Conservation (phyloP, 495 filamentous ascomycete genomes). For the Neurospora tetraspora region DNA sequence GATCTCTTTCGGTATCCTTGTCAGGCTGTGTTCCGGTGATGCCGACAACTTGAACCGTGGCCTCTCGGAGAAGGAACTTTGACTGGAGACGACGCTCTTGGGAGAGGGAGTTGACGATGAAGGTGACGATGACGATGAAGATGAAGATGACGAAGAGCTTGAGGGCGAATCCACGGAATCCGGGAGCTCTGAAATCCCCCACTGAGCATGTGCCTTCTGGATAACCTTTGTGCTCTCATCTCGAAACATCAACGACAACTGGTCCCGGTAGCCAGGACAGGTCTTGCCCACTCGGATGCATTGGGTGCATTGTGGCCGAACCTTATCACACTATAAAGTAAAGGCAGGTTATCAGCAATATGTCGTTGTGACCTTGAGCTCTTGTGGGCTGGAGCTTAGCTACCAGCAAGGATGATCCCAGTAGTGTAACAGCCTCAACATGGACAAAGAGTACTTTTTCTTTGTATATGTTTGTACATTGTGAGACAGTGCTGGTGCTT, state of each 20-base stretch:
- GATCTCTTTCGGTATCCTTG: slow-evolving; percentile 10
- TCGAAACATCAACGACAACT: slow-evolving; percentile 59
- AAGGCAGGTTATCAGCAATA: background rate
- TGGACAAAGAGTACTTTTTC: background rate
- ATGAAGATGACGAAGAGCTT: slow-evolving; percentile 19
- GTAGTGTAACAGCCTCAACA: background rate
- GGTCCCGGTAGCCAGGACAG: slow-evolving; percentile 62
- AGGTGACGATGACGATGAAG: slow-evolving; percentile 3
- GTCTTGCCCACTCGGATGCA: slow-evolving; percentile 45
- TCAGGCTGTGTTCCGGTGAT: background rate
- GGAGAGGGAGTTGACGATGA: slow-evolving; percentile 2
- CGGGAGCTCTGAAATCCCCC: slow-evolving; percentile 23
- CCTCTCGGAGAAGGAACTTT: background rate
- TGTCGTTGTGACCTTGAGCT: background rate
- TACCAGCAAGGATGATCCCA: background rate
- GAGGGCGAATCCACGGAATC: slow-evolving; percentile 14
- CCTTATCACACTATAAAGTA: slow-evolving; percentile 50
- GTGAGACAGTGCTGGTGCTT: background rate
- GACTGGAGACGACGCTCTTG: slow-evolving; percentile 6
- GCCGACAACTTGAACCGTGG: slow-evolving; percentile 4
- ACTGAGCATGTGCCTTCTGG: slow-evolving; percentile 49
- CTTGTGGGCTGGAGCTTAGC: background rate
- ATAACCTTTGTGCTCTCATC: slow-evolving; percentile 62
- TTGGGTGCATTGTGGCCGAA: slow-evolving; percentile 54
- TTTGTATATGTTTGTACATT: background rate